Evolutionary conservation across 345 rosid genomes (phyloP), one percentile per base, ranked within the genome.

Genomic region (Schrenkiella parvula): DNA sequence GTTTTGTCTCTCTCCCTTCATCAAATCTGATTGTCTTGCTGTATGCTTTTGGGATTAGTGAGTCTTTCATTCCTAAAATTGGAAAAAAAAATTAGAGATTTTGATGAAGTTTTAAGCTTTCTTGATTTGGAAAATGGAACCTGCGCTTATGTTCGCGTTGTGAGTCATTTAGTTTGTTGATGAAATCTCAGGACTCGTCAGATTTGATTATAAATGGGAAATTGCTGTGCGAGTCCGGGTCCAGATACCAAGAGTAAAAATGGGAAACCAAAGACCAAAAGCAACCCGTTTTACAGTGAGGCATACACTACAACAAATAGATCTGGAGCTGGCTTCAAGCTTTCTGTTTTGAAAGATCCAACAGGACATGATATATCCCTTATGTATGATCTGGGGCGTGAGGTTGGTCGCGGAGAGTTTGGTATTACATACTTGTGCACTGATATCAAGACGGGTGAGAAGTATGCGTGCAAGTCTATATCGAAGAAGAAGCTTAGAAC

Each of bases 391-490:
- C 85, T 91, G 53, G 97, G 95, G 4, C 77, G 85, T 17, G 97
- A 91, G 83, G 88, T 91, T 57, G 97, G 97, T 6, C 89, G 97
- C 1, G 95, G 97, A 7, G 97, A 91, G 80, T 91, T 91, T 73
- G 97, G 97, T 38, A 43, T 91, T 25, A 91, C 95, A 1, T 88
- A 82, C 76, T 74, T 87, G 79, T 87, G 95, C 41, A 86, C 86
- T 38, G 92, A 88, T 68, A 22, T 67, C 4, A 76, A 73, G 53
- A 85, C 79, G 1, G 86, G 84, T 0, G 87, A 87, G 3, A 85
- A 79, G 73, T 81, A 75, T 56, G 96, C 98, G 5, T 92, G 98
- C 78, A 92, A 92, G 79, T 86, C 85, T 43, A 89, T 91, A 32
- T 87, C 93, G 0, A 91, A 91, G 90, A 88, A 86, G 89, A 91